phyloP scores from a whole-genome alignment of 2,329 filamentous ascomycete species.

The Scytalidium lignicola region DNA sequence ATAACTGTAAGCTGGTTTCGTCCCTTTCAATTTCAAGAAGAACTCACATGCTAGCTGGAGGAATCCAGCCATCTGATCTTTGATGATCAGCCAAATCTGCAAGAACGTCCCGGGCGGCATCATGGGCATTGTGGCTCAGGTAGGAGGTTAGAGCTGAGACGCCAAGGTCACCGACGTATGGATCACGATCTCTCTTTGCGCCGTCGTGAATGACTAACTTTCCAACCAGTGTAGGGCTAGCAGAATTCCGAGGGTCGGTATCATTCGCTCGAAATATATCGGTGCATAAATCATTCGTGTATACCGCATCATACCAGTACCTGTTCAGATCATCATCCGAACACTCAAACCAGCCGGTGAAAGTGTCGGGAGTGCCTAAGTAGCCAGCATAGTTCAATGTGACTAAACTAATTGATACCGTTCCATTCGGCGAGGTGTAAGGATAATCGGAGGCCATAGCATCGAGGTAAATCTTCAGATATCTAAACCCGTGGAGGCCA shows the following conservation, averaged over 20 bases:
- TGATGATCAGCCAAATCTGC: conserved; percentile 46
- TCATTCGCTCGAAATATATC: conserved; percentile 41
- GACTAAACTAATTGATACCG: conserved; percentile 38
- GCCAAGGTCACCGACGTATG: conserved; percentile 47
- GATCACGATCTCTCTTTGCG: conserved; percentile 47
- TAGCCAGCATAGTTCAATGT: conserved; percentile 39
- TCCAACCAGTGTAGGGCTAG: conserved; percentile 36
- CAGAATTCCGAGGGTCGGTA: conserved; percentile 42
- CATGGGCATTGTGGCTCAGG: conserved; percentile 37
- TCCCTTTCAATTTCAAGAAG: no score
- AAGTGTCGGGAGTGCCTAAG: conserved; percentile 42
- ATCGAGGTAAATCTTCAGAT: conserved; percentile 43
- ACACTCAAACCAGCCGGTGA: conserved; percentile 47
- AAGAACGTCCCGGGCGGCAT: conserved; percentile 40
- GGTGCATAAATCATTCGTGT: conserved; percentile 45
- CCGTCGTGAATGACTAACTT: conserved; percentile 45
- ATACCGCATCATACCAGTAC: conserved; percentile 49
- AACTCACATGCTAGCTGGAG: conserved; percentile 45
- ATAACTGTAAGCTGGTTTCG: background rate
- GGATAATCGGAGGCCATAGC: conserved; percentile 39
- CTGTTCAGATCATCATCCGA: conserved; percentile 43
- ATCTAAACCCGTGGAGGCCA: conserved; percentile 49
- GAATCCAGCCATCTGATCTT: conserved; percentile 47
- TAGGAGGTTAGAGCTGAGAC: conserved; percentile 44
- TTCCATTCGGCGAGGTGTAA: conserved; percentile 36